phyloP scores from a whole-genome alignment of 345 rosid species.

The Eucalyptus polyanthemos region DNA sequence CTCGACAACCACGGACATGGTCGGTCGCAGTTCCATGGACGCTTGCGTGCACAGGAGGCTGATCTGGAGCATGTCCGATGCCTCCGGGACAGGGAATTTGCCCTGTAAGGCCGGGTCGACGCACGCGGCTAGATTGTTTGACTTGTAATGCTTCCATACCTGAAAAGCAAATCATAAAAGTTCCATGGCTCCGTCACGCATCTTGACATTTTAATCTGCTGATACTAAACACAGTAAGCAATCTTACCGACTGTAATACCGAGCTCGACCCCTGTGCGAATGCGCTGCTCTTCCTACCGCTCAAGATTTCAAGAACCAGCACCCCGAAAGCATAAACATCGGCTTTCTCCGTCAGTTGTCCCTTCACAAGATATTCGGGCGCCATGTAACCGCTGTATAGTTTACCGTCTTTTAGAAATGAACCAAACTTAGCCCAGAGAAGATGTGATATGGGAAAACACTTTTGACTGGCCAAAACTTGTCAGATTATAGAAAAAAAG shows the following conservation, averaged over 20 bases:
- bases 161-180: not conserved
- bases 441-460: constrained; percentile 4
- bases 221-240: not conserved
- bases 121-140: constrained; percentile 6
- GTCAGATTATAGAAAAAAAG: not conserved
- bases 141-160: constrained; percentile 64
- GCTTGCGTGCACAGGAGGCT: constrained; percentile 82
- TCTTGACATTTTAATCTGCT: not conserved
- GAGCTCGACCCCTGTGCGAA: constrained; percentile 42
- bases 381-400: constrained; percentile 71
- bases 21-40: constrained; percentile 44
- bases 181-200: not conserved
- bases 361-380: constrained; percentile 63
- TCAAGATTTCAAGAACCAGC: constrained; percentile 47
- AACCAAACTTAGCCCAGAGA: not conserved
- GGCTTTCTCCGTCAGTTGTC: constrained; percentile 65
- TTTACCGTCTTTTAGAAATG: not conserved
- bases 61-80: constrained; percentile 38
- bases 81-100: constrained; percentile 19
- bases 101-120: constrained; percentile 28
- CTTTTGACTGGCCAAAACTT: not conserved
- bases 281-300: constrained; percentile 49
- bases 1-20: constrained; percentile 38
- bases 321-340: constrained; percentile 81
- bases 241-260: constrained; percentile 34